Conservation (phyloP, 78 protist species). For the Protostelium mycophagum region DNA sequence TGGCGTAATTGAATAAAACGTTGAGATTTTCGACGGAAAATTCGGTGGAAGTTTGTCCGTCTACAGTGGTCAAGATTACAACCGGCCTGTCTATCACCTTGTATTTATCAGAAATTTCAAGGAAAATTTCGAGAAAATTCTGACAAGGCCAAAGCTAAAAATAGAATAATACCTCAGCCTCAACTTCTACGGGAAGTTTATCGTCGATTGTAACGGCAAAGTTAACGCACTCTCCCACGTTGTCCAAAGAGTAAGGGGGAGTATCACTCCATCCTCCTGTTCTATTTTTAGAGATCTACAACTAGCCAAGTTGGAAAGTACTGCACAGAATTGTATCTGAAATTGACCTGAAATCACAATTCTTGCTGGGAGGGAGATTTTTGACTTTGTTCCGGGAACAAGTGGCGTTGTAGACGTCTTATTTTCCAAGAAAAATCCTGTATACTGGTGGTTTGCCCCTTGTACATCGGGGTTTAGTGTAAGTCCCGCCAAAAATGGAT, state of each 20-base stretch:
- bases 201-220: conserved; percentile 21
- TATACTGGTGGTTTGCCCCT: neutral
- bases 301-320: too few species aligned
- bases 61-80: conserved; percentile 5
- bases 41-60: conserved; percentile 7
- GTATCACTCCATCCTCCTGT: conserved; percentile 58
- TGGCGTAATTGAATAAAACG: conserved; percentile 6
- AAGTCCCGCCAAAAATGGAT: neutral
- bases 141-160: neutral
- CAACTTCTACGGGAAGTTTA: conserved; percentile 2
- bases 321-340: neutral
- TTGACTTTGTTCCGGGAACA: neutral
- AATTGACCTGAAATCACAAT: conserved; percentile 3
- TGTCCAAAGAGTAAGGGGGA: conserved; percentile 51
- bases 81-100: neutral
- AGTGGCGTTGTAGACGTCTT: neutral
- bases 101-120: too few species aligned
- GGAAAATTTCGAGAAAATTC: too few species aligned
- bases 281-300: too few species aligned
- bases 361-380: conserved; percentile 24
- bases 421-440: neutral
- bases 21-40: conserved; percentile 18
- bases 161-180: conserved; percentile 8
- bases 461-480: neutral
- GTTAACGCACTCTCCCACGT: conserved; percentile 41